Evolutionary conservation across 768 basidiomycete species (phyloP), one percentile per base, ranked within the genome.

Genomic region (Chalciporus sphaerocephalus): DNA sequence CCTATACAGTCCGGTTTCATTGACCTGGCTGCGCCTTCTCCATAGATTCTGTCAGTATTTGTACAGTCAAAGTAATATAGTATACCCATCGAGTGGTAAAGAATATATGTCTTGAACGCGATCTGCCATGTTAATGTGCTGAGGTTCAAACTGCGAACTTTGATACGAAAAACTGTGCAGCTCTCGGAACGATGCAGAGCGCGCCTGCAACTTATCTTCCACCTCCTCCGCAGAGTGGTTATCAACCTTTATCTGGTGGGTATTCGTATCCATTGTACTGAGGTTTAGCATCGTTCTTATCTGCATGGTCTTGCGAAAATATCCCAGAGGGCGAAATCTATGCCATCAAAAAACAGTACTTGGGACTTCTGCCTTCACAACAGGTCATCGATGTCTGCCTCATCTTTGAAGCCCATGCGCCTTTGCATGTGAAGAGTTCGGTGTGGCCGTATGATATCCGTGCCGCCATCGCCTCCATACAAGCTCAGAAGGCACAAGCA

Each of bases 381-480:
- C 85, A 89, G 66, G 75, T 90, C 58, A 86, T 90, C 59, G 87
- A 88, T 54, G 80, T 90, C 56, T 89, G 85, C 60, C 72, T 90
- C 48, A 73, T 75, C 28, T 81, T 86, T 56, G 84, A 89, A 55
- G 61, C 79, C 8, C 76, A 88, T 69, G 80, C 81, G 12, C 80
- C 85, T 11, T 68, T 74, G 30, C 81, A 83, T 50, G 60, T 85
- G 42, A 82, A 78, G 63, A 72, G 71, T 45, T 69, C 79, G n/a
- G 67, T 89, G 64, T 89, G 87, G 87, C 87, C 87, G 10, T 64
- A 69, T 25, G 83, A 89, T 59, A 71, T 90, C 44, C 75, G 76
- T 46, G 76, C 74, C 40, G 81, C 80, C 37, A 85, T 87, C 50
- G 73, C 74, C 30, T 69, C 70, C 32, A 64, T 87, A 54, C 70